Percentiles rank a stretch among this genome's conserved stretches.
Conservation (phyloP, 345 rosid species). For the Populus alba region DNA sequence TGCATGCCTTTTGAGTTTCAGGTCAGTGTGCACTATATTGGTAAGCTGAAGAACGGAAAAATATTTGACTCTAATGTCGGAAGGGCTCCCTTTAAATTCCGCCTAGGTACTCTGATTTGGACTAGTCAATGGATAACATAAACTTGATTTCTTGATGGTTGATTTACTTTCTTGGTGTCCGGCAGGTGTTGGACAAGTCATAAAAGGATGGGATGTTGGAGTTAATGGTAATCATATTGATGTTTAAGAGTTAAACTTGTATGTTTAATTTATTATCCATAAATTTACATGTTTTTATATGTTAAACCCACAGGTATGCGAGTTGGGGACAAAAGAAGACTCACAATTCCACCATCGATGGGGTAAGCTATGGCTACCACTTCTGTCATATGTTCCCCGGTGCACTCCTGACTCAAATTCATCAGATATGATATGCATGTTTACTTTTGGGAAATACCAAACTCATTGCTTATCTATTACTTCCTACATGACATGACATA, state of each 20-base stretch:
- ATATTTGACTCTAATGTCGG: slow-evolving; percentile 84
- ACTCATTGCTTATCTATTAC: background rate
- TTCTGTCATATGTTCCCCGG: background rate
- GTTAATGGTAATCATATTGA: slow-evolving; percentile 58
- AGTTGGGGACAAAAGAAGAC: slow-evolving; percentile 77
- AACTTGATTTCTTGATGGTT: background rate
- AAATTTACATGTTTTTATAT: background rate
- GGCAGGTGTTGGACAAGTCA: slow-evolving; percentile 84
- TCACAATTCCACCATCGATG: slow-evolving; percentile 68
- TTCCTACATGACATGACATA: background rate
- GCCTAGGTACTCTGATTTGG: slow-evolving; percentile 51
- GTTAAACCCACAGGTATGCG: slow-evolving; percentile 61
- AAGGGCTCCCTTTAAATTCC: slow-evolving; percentile 74
- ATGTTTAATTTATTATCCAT: background rate
- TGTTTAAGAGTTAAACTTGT: background rate
- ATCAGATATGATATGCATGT: background rate
- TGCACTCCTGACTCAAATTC: background rate
- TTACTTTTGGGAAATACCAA: background rate
- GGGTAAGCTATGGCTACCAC: slow-evolving; percentile 45
- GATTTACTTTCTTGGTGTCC: slow-evolving; percentile 17
- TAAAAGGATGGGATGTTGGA: slow-evolving; percentile 99
- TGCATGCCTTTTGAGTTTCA: slow-evolving; percentile 34
- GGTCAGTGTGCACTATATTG: slow-evolving; percentile 77
- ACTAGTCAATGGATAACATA: slow-evolving; percentile 1
- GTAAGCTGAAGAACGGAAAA: slow-evolving; percentile 86